phyloP scores from a whole-genome alignment of 495 filamentous ascomycete species.

The Penicillium bovifimosum region DNA sequence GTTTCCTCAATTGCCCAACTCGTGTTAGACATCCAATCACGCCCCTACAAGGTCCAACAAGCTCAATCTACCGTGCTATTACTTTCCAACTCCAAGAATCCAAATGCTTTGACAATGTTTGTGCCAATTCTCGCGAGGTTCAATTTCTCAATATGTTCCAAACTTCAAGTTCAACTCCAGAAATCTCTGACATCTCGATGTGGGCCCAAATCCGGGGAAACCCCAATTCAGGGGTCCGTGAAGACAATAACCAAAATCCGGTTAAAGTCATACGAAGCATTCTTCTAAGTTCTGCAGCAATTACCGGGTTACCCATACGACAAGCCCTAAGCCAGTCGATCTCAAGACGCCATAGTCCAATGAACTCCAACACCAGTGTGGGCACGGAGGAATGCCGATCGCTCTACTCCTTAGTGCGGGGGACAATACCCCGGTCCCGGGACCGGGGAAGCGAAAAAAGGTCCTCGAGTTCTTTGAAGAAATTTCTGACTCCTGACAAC shows the following conservation, averaged over 20 bases:
- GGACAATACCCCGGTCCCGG: slow-evolving; percentile 10
- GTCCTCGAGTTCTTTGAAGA: neutral
- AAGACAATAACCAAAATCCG: neutral
- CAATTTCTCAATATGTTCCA: no score
- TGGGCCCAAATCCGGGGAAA: slow-evolving; percentile 6
- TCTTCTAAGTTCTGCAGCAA: no score
- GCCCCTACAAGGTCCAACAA: no score
- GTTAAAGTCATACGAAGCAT: neutral
- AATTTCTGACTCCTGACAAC: neutral
- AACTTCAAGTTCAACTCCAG: no score
- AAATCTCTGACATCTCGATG: neutral
- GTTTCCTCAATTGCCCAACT: no score
- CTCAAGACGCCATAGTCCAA: neutral
- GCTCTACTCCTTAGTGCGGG: slow-evolving; percentile 13
- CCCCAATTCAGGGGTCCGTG: neutral
- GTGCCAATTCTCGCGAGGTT: no score
- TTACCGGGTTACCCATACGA: no score
- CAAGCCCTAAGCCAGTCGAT: neutral
- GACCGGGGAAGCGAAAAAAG: slow-evolving; percentile 7
- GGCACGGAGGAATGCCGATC: slow-evolving; percentile 17
- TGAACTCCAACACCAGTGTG: neutral
- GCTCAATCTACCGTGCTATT: no score
- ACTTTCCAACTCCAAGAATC: no score
- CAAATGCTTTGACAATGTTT: no score
- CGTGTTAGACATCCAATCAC: no score